Conservation (phyloP, 2,329 filamentous ascomycete genomes). For the Fusarium ambrosium region DNA sequence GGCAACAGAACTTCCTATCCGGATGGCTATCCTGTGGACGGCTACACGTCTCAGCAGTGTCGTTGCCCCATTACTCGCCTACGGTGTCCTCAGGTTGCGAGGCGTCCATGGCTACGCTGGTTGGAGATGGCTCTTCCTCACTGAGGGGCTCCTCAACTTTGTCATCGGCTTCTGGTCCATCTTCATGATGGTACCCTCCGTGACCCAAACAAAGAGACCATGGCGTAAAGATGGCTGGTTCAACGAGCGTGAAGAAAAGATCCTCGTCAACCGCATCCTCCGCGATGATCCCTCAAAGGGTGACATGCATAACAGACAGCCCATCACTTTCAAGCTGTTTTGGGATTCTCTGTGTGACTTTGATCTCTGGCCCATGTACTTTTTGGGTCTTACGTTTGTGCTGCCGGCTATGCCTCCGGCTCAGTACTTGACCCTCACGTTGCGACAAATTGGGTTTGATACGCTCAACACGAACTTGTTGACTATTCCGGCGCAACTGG, state of each 20-base stretch:
- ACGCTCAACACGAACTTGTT: neutral
- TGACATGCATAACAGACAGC: conserved; percentile 68
- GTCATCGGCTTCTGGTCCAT: neutral
- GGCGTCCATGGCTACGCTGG: neutral
- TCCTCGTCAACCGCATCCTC: conserved; percentile 67
- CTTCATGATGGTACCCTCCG: neutral
- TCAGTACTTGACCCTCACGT: neutral
- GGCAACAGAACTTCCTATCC: neutral
- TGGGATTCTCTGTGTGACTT: conserved; percentile 47
- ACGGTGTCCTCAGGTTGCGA: neutral
- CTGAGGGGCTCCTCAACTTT: neutral
- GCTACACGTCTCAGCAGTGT: neutral
- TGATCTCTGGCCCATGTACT: neutral
- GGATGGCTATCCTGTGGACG: neutral
- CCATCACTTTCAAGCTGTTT: conserved; percentile 60
- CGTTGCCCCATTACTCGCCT: neutral
- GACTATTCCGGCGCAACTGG: neutral
- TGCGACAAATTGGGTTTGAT: neutral
- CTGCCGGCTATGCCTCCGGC: neutral
- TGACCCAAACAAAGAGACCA: neutral
- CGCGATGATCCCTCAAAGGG: conserved; percentile 69
- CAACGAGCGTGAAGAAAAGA: conserved; percentile 57
- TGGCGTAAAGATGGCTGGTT: neutral
- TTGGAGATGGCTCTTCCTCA: neutral
- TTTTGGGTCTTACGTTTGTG: neutral